A percentile compares a stretch with the other conserved stretches of the same genome.
Evolutionary conservation across 805 yeast species (phyloP).

Genomic region (Nakazawaea holstii): DNA sequence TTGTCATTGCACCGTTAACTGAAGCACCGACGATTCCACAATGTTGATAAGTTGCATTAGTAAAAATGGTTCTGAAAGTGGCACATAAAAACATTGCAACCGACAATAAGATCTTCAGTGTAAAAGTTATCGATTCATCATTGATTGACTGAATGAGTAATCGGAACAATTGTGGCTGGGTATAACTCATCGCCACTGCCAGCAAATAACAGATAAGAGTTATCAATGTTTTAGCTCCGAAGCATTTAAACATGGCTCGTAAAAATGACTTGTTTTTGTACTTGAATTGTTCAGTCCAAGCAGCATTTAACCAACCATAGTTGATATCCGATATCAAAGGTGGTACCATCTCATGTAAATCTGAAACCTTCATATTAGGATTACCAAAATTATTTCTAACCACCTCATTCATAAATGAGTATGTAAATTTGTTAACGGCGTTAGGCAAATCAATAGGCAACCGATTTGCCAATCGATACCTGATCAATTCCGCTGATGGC

Average conservation of each 20-base stretch:
- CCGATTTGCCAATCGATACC: constrained; percentile 10
- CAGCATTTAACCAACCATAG: no score
- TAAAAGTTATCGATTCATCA: constrained; percentile 27
- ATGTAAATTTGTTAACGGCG: constrained; percentile 69
- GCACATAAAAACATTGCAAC: constrained; percentile 50
- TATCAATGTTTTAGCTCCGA: neutral
- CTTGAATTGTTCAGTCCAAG: neutral
- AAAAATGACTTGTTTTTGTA: neutral
- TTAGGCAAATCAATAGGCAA: constrained; percentile 34
- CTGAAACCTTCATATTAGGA: constrained; percentile 19
- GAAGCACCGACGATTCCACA: constrained; percentile 51
- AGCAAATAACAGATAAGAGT: neutral
- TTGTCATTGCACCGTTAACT: constrained; percentile 34
- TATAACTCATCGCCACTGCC: constrained; percentile 15
- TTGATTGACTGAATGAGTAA: constrained; percentile 33
- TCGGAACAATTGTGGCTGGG: constrained; percentile 42
- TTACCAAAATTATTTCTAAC: constrained; percentile 61
- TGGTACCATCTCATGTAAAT: neutral
- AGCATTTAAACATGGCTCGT: neutral
- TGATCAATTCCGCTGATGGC: constrained; percentile 13
- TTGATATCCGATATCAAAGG: neutral
- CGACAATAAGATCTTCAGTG: constrained; percentile 52
- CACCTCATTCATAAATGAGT: constrained; percentile 85
- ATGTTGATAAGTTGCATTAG: constrained; percentile 53
- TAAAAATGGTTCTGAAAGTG: constrained; percentile 46